Evolutionary conservation across 2,329 filamentous ascomycete species (phyloP).

Genomic region (Xylaria sp.): DNA sequence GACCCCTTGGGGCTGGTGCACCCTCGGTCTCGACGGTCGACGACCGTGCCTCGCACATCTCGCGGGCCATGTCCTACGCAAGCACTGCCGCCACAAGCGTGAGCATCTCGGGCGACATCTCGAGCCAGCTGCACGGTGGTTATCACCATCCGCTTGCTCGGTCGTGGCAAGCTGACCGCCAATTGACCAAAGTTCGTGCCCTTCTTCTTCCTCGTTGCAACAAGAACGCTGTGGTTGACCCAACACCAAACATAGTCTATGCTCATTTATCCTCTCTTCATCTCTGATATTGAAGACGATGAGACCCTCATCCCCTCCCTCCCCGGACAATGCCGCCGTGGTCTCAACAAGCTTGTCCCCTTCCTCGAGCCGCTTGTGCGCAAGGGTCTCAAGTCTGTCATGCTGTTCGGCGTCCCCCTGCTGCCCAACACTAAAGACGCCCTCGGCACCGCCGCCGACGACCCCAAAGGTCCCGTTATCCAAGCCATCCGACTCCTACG

Average conservation of each 20-base stretch:
- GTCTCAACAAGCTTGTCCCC: conserved; percentile 84
- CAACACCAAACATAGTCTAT: conserved; percentile 75
- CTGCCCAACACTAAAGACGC: conserved; percentile 86
- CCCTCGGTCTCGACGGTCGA: conserved; percentile 67
- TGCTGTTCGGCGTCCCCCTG: conserved; percentile 94
- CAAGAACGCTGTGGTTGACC: conserved; percentile 30
- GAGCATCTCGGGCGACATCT: conserved; percentile 79
- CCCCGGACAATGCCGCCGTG: conserved; percentile 88
- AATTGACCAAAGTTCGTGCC: conserved; percentile 79
- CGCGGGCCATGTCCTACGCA: conserved; percentile 72
- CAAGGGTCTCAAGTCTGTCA: conserved; percentile 92
- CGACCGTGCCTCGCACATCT: conserved; percentile 70
- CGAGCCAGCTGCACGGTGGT: conserved; percentile 84
- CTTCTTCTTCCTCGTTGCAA: neutral
- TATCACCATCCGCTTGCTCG: conserved; percentile 84
- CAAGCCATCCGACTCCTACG: conserved; percentile 85
- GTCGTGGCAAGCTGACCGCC: conserved; percentile 85
- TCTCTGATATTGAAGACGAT: conserved; percentile 94
- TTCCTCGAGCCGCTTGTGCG: conserved; percentile 87
- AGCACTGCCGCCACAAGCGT: conserved; percentile 75
- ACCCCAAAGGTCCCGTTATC: conserved; percentile 92
- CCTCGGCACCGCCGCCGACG: conserved; percentile 90
- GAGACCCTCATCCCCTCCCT: conserved; percentile 90
- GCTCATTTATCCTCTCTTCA: conserved; percentile 97
- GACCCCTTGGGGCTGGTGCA: conserved; percentile 54